phyloP scores from a whole-genome alignment of 768 basidiomycete species.

The Boletus tomentosulus region DNA sequence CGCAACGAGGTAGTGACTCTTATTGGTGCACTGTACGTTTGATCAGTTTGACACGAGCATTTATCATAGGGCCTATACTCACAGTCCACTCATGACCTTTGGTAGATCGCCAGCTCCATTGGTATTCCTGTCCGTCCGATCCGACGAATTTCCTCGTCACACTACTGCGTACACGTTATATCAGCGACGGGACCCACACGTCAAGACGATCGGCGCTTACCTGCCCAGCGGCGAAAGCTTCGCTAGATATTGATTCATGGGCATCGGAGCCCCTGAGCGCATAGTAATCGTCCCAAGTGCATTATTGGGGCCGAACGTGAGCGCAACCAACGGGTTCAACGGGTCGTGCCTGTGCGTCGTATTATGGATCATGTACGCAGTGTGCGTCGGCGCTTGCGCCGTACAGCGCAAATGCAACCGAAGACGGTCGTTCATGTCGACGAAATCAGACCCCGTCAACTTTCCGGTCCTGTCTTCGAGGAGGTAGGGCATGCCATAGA shows the following conservation, averaged over 20 bases:
- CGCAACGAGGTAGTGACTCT: constrained; percentile 50
- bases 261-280: constrained; percentile 32
- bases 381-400: constrained; percentile 36
- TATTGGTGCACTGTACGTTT: constrained; percentile 49
- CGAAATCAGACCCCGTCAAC: constrained; percentile 52
- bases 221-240: constrained; percentile 38
- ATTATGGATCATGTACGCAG: constrained; percentile 54
- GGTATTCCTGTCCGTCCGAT: constrained; percentile 58
- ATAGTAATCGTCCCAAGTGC: constrained; percentile 51
- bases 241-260: constrained; percentile 52
- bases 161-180: constrained; percentile 30
- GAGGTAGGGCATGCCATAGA: constrained; percentile 55
- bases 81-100: constrained; percentile 64
- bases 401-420: constrained; percentile 48
- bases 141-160: constrained; percentile 50
- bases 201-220: constrained; percentile 29
- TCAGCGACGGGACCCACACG: constrained; percentile 3
- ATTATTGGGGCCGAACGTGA: constrained; percentile 49
- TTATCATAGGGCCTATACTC: constrained; percentile 20
- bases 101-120: constrained; percentile 49
- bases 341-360: constrained; percentile 21
- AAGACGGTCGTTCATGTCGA: constrained; percentile 62
- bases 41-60: background rate
- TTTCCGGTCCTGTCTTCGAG: constrained; percentile 61
- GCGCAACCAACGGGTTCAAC: constrained; percentile 40